Conservation (phyloP, 768 basidiomycete genomes). For the Polyporus arcularius region DNA sequence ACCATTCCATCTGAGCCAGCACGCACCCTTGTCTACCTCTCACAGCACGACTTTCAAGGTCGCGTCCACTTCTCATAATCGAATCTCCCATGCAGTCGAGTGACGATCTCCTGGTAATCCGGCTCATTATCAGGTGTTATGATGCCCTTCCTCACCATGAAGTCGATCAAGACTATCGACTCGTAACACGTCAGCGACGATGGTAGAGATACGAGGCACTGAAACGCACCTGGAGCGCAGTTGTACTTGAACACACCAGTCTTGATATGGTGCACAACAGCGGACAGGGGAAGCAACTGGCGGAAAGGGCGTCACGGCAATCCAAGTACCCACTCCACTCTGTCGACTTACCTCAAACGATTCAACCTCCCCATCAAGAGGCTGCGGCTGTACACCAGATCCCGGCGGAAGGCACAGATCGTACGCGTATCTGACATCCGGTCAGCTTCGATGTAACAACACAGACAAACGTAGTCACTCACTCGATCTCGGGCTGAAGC, state of each 20-base stretch:
- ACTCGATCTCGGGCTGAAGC: slow-evolving; percentile 89
- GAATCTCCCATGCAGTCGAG: slow-evolving; percentile 72
- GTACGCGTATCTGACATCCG: slow-evolving; percentile 67
- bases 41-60: neutral
- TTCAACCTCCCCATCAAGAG: slow-evolving; percentile 93
- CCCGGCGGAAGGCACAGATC: slow-evolving; percentile 71
- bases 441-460: neutral
- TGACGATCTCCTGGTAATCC: slow-evolving; percentile 74
- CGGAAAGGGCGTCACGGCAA: neutral
- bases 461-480: slow-evolving; percentile 23
- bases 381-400: slow-evolving; percentile 56
- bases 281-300: slow-evolving; percentile 67
- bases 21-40: neutral
- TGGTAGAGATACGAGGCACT: no score
- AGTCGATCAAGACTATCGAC: slow-evolving; percentile 83
- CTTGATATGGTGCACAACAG: slow-evolving; percentile 65
- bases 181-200: neutral
- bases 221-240: slow-evolving; percentile 72
- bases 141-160: slow-evolving; percentile 83
- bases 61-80: slow-evolving; percentile 47
- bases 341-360: slow-evolving; percentile 71
- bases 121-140: slow-evolving; percentile 89
- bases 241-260: slow-evolving; percentile 88
- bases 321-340: neutral
- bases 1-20: no score